Conservation (phyloP, 148 eudicot species). For the Arctostaphylos glauca region DNA sequence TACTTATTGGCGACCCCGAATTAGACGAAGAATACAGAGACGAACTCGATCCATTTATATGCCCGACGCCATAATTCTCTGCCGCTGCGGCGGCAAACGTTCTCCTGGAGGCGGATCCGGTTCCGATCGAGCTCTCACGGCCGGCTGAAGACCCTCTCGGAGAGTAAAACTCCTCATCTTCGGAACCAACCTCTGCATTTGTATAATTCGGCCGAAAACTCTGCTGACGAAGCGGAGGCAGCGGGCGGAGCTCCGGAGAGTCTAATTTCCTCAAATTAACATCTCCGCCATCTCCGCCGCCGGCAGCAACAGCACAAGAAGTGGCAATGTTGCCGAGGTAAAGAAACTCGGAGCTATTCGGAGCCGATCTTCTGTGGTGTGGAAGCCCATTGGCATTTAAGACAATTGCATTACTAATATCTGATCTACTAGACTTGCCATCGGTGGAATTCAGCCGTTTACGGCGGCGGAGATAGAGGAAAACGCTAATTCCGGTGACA, state of each 20-base stretch:
- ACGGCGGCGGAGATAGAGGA: slow-evolving; percentile 54
- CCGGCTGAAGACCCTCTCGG: slow-evolving; percentile 74
- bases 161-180: slow-evolving; percentile 83
- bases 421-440: slow-evolving; percentile 34
- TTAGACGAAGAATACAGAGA: slow-evolving; percentile 38
- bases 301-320: slow-evolving; percentile 26
- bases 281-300: slow-evolving; percentile 1
- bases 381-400: slow-evolving; percentile 36
- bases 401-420: slow-evolving; percentile 1
- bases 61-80: slow-evolving; percentile 29
- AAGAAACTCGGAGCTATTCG: slow-evolving; percentile 64
- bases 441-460: slow-evolving; percentile 17
- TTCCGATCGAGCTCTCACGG: slow-evolving; percentile 50
- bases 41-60: slow-evolving; percentile 29
- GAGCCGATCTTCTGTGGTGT: slow-evolving; percentile 48
- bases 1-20: slow-evolving; percentile 65
- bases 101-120: slow-evolving; percentile 58
- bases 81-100: slow-evolving; percentile 40
- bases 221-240: slow-evolving; percentile 61
- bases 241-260: slow-evolving; percentile 92
- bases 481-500: slow-evolving; percentile 45
- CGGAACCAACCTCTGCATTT: slow-evolving; percentile 45
- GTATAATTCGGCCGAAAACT: slow-evolving; percentile 10
- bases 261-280: slow-evolving; percentile 40
- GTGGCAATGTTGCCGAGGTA: slow-evolving; percentile 71